phyloP scores from a whole-genome alignment of 2,329 filamentous ascomycete species.

The Chaetomiaceae sp. region DNA sequence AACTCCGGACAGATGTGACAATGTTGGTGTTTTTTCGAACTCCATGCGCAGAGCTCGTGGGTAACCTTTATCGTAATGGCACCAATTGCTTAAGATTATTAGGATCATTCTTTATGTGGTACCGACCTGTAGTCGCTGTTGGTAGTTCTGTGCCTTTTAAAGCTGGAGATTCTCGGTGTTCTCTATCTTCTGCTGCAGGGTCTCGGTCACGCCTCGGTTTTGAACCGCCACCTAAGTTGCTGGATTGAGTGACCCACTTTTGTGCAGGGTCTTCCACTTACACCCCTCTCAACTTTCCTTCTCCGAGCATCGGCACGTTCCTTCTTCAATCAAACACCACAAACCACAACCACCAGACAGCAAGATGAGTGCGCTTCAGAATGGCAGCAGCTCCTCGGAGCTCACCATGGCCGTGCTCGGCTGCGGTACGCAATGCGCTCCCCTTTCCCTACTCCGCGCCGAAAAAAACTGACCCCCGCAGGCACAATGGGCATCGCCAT shows the following conservation, averaged over 20 bases:
- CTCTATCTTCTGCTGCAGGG: too few relatives aligned
- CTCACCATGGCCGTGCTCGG: conserved; percentile 77
- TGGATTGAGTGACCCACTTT: conserved; percentile 3
- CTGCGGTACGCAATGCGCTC: conserved; percentile 57
- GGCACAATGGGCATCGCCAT: conserved; percentile 85
- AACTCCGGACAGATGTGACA: too few relatives aligned
- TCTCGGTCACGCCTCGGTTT: too few relatives aligned
- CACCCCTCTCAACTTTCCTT: conserved; percentile 4
- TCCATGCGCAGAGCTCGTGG: too few relatives aligned
- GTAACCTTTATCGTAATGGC: too few relatives aligned
- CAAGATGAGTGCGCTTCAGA: conserved; percentile 21
- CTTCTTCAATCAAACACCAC: neutral
- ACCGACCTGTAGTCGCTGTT: too few relatives aligned
- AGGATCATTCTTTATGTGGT: too few relatives aligned
- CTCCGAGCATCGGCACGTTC: conserved; percentile 6
- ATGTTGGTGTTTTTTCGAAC: too few relatives aligned
- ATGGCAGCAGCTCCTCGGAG: conserved; percentile 38
- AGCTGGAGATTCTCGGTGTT: too few relatives aligned
- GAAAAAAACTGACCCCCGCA: conserved; percentile 33
- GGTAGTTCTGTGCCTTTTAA: too few relatives aligned
- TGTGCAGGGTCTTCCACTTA: conserved; percentile 2
- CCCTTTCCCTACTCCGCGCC: neutral
- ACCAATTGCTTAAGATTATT: too few relatives aligned
- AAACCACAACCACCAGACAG: neutral
- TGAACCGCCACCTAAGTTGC: too few relatives aligned